Evolutionary conservation across 768 basidiomycete species (phyloP).

Genomic region (Panaeolus cyanescens): DNA sequence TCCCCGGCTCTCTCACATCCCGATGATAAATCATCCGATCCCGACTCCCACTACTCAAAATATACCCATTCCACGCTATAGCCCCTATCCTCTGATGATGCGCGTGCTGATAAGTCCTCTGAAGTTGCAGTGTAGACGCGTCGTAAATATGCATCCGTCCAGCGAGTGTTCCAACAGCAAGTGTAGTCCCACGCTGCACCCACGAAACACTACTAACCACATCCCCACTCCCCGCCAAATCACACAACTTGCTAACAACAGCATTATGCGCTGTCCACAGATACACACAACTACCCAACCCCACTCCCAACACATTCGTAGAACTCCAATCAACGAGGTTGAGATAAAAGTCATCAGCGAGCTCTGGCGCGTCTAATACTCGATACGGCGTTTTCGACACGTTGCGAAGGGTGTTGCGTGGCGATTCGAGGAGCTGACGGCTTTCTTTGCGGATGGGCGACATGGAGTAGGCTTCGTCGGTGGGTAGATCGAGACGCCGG

Average conservation of each 20-base stretch:
- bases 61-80: conserved; percentile 89
- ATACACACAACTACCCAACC: conserved; percentile 90
- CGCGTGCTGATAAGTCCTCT: conserved; percentile 82
- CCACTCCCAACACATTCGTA: conserved; percentile 93
- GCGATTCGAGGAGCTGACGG: conserved; percentile 80
- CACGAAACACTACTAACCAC: conserved; percentile 88
- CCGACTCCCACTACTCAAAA: conserved; percentile 88
- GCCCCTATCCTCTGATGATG: conserved; percentile 91
- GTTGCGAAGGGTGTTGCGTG: conserved; percentile 75
- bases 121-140: conserved; percentile 69
- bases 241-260: conserved; percentile 88
- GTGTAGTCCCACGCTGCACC: conserved; percentile 89
- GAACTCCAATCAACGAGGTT: conserved; percentile 98
- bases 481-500: conserved; percentile 75
- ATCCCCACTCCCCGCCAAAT: conserved; percentile 48
- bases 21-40: conserved; percentile 91
- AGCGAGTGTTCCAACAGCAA: conserved; percentile 91
- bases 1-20: conserved; percentile 77
- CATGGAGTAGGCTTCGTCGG: conserved; percentile 87
- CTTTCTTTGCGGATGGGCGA: conserved; percentile 87
- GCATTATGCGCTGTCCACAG: conserved; percentile 97
- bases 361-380: conserved; percentile 94
- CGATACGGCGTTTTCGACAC: conserved; percentile 96
- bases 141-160: conserved; percentile 95
- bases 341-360: conserved; percentile 98